These are phyloP conservation scores for Beauveria australis DNA, from an alignment of 2,329 filamentous ascomycete species.

Conservation along the genomic window DNA sequence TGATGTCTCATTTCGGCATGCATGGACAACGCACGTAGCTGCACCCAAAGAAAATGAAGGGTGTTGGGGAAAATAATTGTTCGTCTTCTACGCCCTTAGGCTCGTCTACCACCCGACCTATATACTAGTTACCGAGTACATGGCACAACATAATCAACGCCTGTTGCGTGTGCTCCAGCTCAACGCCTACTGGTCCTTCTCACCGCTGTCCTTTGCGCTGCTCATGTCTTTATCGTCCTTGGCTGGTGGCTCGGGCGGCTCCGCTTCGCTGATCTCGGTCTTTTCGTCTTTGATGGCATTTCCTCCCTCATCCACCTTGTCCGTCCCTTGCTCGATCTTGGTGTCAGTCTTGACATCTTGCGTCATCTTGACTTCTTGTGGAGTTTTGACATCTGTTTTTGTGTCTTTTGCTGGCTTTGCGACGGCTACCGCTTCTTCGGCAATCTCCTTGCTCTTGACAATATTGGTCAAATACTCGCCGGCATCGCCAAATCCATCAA, in stretches of 20 bases:
- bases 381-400: conserved; percentile 13
- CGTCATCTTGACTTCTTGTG: conserved; percentile 13
- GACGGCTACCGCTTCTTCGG: conserved; percentile 15
- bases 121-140: neutral
- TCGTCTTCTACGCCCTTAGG: neutral
- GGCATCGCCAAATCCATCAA: conserved; percentile 70
- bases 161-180: neutral
- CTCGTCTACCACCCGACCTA: neutral
- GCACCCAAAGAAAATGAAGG: neutral
- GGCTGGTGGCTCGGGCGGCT: neutral
- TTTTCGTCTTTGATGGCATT: conserved; percentile 12
- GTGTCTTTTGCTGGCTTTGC: conserved; percentile 7
- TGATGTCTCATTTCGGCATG: neutral
- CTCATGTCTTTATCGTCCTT: neutral
- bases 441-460: conserved; percentile 50
- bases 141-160: neutral
- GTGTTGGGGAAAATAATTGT: neutral
- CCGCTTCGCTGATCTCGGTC: conserved; percentile 12
- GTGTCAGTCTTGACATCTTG: conserved; percentile 10
- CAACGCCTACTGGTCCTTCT: neutral
- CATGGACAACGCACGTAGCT: neutral
- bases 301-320: conserved; percentile 8
- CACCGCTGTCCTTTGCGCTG: neutral
- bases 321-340: conserved; percentile 12
- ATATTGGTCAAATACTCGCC: conserved; percentile 61